Evolutionary conservation across 108 stramenopile genomes (phyloP), one percentile per base, ranked within the genome.

Genomic region (Pseudonitzschia multiseries): DNA sequence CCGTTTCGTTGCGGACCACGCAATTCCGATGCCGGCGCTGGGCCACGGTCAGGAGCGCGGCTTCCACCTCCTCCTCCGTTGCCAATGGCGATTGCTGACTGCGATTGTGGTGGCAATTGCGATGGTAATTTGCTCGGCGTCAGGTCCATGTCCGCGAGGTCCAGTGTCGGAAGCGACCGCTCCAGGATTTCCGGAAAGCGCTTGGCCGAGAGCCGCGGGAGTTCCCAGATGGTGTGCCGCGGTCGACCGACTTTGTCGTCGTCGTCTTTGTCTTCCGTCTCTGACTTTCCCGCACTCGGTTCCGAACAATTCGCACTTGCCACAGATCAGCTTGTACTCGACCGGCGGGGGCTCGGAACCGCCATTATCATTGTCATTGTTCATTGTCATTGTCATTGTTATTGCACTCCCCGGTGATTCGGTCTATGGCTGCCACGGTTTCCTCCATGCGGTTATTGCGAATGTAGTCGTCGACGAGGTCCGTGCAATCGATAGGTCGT

Each of bases 141-240:
- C 22, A 56, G 26, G 26, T 24, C 54, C 20, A 56, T 9, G 26
- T 56, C 54, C 2, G 5, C 24, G 54, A 56, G n/a, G 12, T 56
- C 22, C 22, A 56, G 54, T 9, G 54, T 56, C 21, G 54, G 54
- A 4, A 56, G 26, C 54, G 54, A 22, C 24, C 54, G 54, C 26
- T 56, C 54, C 5, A 56, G 26, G 26, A 56, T 24, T 26, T 56
- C 24, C 6, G 54, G 24, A 20, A 62, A 62, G 27, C 32, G 57
- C 29, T 0, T 62, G 14, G 27, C 27, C n/a, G 61, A 33, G 17
- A 62, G 36, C 36, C 61, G 13, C 36, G 61, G 61, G 32, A 62
- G n/a, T 40, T 62, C 61, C 61, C 61, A 62, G n/a, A 62, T 62
- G n/a, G 28, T 33, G 61, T 62, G 61, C 31, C 18, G 5, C 22